phyloP scores from a whole-genome alignment of 1,139 yeast genomes.

The Candida smagusa region DNA sequence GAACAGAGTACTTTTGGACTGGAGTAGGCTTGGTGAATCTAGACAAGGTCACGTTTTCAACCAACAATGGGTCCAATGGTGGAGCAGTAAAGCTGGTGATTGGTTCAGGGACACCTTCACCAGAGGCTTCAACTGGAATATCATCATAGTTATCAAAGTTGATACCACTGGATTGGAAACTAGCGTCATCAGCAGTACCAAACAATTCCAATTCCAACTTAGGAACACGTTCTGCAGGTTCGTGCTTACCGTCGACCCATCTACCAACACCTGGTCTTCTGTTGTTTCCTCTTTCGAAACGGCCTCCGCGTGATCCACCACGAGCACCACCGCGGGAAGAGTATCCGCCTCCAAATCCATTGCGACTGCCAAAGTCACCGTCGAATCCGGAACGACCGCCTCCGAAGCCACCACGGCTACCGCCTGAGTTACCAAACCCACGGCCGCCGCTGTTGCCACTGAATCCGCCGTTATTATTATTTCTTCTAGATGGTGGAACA shows the following conservation, averaged over 20 bases:
- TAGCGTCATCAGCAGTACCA: conserved; percentile 81
- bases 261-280: conserved; percentile 55
- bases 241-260: conserved; percentile 86
- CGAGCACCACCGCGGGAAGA: conserved; percentile 19
- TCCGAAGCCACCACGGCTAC: conserved; percentile 22
- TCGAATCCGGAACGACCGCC: conserved; percentile 13
- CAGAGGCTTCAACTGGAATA: conserved; percentile 97
- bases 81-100: conserved; percentile 85
- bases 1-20: conserved; percentile 97
- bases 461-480: conserved; percentile 13
- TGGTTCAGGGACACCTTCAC: conserved; percentile 94
- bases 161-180: conserved; percentile 91
- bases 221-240: conserved; percentile 74
- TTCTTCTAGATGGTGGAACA: conserved; percentile 10
- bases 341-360: conserved; percentile 36
- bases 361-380: conserved; percentile 14
- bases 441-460: conserved; percentile 14
- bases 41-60: conserved; percentile 82
- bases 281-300: conserved; percentile 24
- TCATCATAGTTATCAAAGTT: conserved; percentile 98
- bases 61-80: conserved; percentile 82
- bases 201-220: conserved; percentile 76
- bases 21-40: conserved; percentile 97
- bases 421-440: conserved; percentile 24
- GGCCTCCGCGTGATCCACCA: conserved; percentile 14